Percentiles rank a stretch among this genome's conserved stretches.
phyloP scores from a whole-genome alignment of 2,329 filamentous ascomycete genomes.

The Capronia epimyces region DNA sequence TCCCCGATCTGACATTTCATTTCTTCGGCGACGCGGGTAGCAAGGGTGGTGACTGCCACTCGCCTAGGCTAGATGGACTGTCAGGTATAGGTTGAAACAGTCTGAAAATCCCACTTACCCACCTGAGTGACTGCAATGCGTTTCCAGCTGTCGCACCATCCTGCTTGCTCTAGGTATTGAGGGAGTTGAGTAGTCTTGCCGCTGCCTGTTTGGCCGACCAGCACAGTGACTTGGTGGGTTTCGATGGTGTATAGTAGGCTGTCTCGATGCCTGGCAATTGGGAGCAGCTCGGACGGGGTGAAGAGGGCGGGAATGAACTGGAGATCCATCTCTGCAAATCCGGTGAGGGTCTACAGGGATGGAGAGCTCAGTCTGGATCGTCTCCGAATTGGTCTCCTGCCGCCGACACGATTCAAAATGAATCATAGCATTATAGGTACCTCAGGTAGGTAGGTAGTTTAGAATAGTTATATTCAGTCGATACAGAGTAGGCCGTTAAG shows the following conservation, averaged over 20 bases:
- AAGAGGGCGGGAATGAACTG: slow-evolving; percentile 71
- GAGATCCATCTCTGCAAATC: slow-evolving; percentile 21
- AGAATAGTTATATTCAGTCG: too few species aligned
- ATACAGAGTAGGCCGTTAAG: too few species aligned
- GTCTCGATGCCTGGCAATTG: slow-evolving; percentile 77
- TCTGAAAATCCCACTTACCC: slow-evolving; percentile 36
- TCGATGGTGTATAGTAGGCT: slow-evolving; percentile 81
- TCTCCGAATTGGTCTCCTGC: too few species aligned
- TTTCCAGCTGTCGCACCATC: slow-evolving; percentile 82
- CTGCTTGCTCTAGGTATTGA: slow-evolving; percentile 79
- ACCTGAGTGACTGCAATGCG: slow-evolving; percentile 86
- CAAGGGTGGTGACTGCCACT: slow-evolving; percentile 86
- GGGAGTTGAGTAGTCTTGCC: slow-evolving; percentile 96
- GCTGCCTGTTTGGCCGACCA: slow-evolving; percentile 89
- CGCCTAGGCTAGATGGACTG: slow-evolving; percentile 62
- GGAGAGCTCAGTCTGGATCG: too few species aligned
- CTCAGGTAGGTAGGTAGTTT: too few species aligned
- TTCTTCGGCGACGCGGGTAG: slow-evolving; percentile 82
- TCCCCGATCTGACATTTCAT: slow-evolving; percentile 79
- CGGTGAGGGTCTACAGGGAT: background rate
- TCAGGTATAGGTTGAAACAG: slow-evolving; percentile 16
- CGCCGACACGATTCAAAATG: too few species aligned
- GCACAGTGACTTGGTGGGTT: slow-evolving; percentile 74
- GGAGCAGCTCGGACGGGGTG: slow-evolving; percentile 75
- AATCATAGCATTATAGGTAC: too few species aligned